Evolutionary conservation across 2,329 filamentous ascomycete genomes (phyloP).

Genomic region (Rosellinia necatrix): DNA sequence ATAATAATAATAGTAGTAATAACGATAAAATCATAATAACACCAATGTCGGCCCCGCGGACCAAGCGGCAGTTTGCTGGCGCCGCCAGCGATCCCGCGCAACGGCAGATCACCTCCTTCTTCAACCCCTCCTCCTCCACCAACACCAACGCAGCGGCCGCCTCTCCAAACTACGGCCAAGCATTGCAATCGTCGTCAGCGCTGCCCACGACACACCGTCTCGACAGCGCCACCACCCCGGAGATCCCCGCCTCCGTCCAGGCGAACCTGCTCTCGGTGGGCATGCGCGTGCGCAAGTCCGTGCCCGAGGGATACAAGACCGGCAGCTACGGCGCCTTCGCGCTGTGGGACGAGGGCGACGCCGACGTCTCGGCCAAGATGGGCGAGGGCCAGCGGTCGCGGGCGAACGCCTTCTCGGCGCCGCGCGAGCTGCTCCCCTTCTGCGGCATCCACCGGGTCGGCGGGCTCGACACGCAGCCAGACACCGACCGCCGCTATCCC

Average conservation of each 20-base stretch:
- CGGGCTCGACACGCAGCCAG: constrained; percentile 65
- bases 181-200: constrained; percentile 29
- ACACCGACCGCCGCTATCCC: constrained; percentile 33
- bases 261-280: constrained; percentile 87
- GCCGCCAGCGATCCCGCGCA: constrained; percentile 62
- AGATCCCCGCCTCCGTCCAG: constrained; percentile 72
- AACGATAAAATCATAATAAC: neutral
- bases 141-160: constrained; percentile 22
- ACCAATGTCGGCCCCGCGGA: constrained; percentile 57
- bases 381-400: constrained; percentile 32
- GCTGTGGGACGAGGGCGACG: constrained; percentile 52
- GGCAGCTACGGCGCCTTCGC: constrained; percentile 57
- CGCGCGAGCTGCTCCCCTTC: constrained; percentile 74
- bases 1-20: neutral
- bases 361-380: constrained; percentile 5
- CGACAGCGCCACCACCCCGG: constrained; percentile 47
- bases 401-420: constrained; percentile 39
- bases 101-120: constrained; percentile 69
- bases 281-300: constrained; percentile 91
- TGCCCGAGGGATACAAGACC: constrained; percentile 94
- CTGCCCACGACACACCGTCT: constrained; percentile 30
- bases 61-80: constrained; percentile 66
- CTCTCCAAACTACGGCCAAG: neutral
- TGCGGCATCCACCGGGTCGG: constrained; percentile 80
- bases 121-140: constrained; percentile 42